Evolutionary conservation across 768 basidiomycete species (phyloP).

Genomic region (Scleroderma citrinum): DNA sequence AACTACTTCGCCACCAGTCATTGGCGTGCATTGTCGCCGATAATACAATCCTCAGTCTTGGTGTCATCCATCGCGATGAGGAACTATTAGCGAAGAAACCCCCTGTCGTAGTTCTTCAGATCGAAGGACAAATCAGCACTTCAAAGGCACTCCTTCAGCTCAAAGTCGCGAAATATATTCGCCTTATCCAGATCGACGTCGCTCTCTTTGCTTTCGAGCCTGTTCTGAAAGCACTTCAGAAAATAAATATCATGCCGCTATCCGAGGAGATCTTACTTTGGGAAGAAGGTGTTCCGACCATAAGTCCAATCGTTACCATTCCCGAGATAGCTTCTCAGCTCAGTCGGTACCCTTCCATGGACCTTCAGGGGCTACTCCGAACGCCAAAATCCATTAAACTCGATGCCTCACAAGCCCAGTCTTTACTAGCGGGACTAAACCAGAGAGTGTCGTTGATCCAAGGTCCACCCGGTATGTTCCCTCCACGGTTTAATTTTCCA

Average conservation of each 20-base stretch:
- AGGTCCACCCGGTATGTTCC: constrained; percentile 58
- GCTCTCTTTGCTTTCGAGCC: constrained; percentile 61
- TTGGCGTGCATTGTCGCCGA: constrained; percentile 47
- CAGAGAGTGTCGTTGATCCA: constrained; percentile 58
- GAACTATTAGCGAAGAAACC: constrained; percentile 40
- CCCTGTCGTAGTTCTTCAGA: constrained; percentile 48
- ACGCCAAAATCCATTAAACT: constrained; percentile 39
- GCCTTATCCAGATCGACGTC: constrained; percentile 53
- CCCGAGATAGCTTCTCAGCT: constrained; percentile 26
- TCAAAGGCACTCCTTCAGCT: constrained; percentile 36
- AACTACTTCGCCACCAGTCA: constrained; percentile 49
- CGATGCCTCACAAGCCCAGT: constrained; percentile 43
- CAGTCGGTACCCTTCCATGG: constrained; percentile 26
- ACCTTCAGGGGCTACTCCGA: constrained; percentile 36
- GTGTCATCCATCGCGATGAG: constrained; percentile 50
- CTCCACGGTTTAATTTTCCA: background rate
- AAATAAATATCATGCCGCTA: constrained; percentile 40
- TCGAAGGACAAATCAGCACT: constrained; percentile 39
- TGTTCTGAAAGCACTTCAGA: constrained; percentile 51
- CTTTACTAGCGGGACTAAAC: constrained; percentile 47
- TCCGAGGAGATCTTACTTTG: constrained; percentile 49
- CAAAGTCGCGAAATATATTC: constrained; percentile 30
- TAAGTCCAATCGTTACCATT: constrained; percentile 4
- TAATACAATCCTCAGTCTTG: constrained; percentile 45
- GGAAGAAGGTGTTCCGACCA: constrained; percentile 26